Conservation (phyloP, 1,284 basidiomycete genomes). For the Inonotus obliquus region DNA sequence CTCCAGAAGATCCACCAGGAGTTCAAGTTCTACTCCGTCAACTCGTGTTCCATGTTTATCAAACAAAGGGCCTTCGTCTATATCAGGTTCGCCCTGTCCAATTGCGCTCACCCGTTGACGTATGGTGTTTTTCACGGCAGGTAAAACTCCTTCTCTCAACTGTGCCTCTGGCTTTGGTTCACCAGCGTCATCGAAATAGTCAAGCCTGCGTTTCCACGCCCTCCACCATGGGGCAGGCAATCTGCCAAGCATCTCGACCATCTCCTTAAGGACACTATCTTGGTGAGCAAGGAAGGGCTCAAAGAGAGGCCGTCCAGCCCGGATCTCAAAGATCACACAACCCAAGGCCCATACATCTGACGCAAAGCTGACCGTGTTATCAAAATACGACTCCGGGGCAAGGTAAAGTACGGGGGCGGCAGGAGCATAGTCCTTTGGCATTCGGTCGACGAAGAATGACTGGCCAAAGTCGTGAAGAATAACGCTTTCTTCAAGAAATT, state of each 20-base stretch:
- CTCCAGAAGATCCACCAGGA: not conserved
- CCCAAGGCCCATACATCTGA: not conserved
- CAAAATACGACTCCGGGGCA: not conserved
- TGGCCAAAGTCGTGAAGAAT: not conserved
- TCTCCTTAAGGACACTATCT: not conserved
- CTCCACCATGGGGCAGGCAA: not conserved
- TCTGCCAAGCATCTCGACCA: not conserved
- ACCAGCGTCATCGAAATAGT: not conserved
- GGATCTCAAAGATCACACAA: not conserved
- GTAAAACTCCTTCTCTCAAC: not conserved
- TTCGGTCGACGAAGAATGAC: not conserved
- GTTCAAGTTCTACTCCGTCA: not conserved
- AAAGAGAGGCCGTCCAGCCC: not conserved
- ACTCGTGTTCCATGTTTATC: not conserved
- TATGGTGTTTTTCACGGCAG: not conserved
- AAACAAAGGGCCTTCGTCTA: not conserved
- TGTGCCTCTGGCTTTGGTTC: not conserved
- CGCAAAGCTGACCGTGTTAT: not conserved
- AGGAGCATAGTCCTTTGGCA: not conserved
- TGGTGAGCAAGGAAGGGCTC: not conserved
- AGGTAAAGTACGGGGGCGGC: not conserved
- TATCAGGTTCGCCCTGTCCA: not conserved
- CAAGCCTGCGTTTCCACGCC: not conserved
- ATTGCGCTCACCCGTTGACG: no score
- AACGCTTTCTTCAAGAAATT: not conserved